Evolutionary conservation across 768 basidiomycete genomes (phyloP).

Genomic region (Podaxis pistillaris): DNA sequence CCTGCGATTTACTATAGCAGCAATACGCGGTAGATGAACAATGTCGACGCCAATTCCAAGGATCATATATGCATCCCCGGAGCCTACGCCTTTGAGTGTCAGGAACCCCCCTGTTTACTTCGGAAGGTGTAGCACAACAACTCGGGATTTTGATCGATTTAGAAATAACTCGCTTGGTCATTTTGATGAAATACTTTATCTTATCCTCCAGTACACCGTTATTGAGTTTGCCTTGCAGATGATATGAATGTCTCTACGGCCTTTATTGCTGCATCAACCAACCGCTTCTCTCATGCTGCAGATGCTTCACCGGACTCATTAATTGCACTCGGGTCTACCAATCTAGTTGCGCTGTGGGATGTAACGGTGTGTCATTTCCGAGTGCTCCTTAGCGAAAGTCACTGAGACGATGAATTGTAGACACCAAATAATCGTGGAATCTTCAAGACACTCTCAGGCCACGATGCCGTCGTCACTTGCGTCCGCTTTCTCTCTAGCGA

Average conservation of each 20-base stretch:
- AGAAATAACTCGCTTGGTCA: neutral
- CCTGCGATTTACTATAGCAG: conserved; percentile 48
- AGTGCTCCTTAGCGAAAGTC: neutral
- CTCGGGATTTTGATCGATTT: conserved; percentile 4
- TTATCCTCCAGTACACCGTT: neutral
- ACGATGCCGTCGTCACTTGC: conserved; percentile 72
- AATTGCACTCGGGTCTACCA: conserved; percentile 47
- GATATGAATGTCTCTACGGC: conserved; percentile 29
- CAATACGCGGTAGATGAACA: conserved; percentile 66
- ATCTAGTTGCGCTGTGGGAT: conserved; percentile 44
- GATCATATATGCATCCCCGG: conserved; percentile 44
- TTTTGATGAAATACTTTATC: conserved; percentile 1
- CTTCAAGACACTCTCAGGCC: conserved; percentile 69
- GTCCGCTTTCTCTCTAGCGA: conserved; percentile 61
- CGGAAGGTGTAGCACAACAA: conserved; percentile 8
- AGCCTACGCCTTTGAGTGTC: too few relatives aligned
- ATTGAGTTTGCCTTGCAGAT: neutral
- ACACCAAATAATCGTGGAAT: conserved; percentile 52
- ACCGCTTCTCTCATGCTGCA: conserved; percentile 49
- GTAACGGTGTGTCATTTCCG: conserved; percentile 32
- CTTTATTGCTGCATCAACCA: conserved; percentile 48
- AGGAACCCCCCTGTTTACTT: conserved; percentile 4
- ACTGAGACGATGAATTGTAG: conserved; percentile 30
- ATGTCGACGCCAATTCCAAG: conserved; percentile 79
- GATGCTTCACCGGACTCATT: conserved; percentile 41